phyloP scores from a whole-genome alignment of 768 basidiomycete species.

The Mycena alexandri region DNA sequence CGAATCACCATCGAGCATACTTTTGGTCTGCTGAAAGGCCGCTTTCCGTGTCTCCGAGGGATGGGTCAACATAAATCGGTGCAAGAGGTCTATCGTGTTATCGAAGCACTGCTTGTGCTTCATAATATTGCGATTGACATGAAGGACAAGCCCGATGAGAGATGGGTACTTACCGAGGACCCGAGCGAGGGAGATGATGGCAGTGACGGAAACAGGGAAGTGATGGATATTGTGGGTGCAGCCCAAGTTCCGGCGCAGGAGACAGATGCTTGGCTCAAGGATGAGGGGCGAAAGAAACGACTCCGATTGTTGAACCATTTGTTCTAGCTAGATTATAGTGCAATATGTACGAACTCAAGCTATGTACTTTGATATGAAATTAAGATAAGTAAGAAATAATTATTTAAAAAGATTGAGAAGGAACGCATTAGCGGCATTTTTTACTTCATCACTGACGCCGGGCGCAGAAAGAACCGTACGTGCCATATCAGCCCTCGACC shows the following conservation, averaged over 20 bases:
- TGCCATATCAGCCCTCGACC: slow-evolving; percentile 16
- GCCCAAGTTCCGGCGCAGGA: neutral
- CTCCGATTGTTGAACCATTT: too few relatives aligned
- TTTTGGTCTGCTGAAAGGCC: too few relatives aligned
- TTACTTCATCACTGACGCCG: neutral
- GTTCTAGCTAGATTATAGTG: neutral
- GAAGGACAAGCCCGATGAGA: neutral
- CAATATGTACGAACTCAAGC: neutral
- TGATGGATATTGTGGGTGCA: too few relatives aligned
- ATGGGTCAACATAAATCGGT: slow-evolving; percentile 3
- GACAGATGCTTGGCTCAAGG: neutral
- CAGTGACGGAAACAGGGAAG: too few relatives aligned
- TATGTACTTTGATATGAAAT: too few relatives aligned
- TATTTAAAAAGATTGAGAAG: neutral
- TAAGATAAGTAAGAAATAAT: neutral
- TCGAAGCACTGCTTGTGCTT: slow-evolving; percentile 2
- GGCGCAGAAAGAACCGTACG: neutral
- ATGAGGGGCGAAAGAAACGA: neutral
- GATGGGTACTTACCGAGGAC: neutral
- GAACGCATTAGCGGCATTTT: neutral
- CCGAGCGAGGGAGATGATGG: neutral
- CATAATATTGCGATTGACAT: slow-evolving; percentile 1
- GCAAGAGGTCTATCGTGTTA: neutral
- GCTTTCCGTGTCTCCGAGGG: neutral
- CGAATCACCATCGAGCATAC: neutral